A percentile compares a stretch with the other conserved stretches of the same genome.
These are phyloP conservation scores for Blastobotrys buckinghamii DNA, from an alignment of 1,139 yeast species.

Conservation along the genomic window DNA sequence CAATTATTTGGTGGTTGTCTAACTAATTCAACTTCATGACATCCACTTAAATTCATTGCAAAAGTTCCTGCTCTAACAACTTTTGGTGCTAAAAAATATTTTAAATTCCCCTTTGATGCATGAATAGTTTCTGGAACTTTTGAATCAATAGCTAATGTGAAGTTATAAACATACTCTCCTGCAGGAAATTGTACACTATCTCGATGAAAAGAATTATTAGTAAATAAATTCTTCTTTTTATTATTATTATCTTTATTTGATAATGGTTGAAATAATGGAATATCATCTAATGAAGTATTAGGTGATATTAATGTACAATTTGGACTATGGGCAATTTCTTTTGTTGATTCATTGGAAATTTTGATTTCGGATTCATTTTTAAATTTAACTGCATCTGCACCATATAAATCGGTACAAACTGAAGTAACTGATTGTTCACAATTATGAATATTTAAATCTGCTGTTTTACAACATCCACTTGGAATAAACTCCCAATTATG, in stretches of 20 bases:
- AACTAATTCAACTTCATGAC: conserved; percentile 41
- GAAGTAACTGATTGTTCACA: conserved; percentile 23
- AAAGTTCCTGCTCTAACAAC: conserved; percentile 32
- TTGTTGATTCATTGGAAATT: conserved; percentile 17
- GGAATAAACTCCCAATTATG: conserved; percentile 36
- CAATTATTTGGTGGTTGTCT: conserved; percentile 81
- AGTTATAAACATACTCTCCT: conserved; percentile 73
- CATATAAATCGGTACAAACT: conserved; percentile 30
- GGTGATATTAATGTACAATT: conserved; percentile 14
- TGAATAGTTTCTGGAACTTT: conserved; percentile 64
- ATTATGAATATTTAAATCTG: background rate
- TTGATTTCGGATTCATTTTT: conserved; percentile 19
- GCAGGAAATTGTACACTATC: conserved; percentile 43
- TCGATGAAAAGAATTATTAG: conserved; percentile 14
- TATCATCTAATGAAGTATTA: conserved; percentile 6
- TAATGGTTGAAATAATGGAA: conserved; percentile 11
- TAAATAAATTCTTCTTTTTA: conserved; percentile 6
- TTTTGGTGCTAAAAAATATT: conserved; percentile 29
- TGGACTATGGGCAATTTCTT: conserved; percentile 16
- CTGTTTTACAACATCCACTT: conserved; percentile 17
- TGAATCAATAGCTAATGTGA: conserved; percentile 67
- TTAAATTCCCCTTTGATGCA: conserved; percentile 41
- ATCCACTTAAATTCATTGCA: conserved; percentile 28
- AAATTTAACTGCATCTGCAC: conserved; percentile 32
- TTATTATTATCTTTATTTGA: background rate